Percentiles rank a stretch among this genome's conserved stretches.
These are phyloP conservation scores for Carex kokanica DNA, from an alignment of 176 grass and related monocot species.

Conservation along the genomic window DNA sequence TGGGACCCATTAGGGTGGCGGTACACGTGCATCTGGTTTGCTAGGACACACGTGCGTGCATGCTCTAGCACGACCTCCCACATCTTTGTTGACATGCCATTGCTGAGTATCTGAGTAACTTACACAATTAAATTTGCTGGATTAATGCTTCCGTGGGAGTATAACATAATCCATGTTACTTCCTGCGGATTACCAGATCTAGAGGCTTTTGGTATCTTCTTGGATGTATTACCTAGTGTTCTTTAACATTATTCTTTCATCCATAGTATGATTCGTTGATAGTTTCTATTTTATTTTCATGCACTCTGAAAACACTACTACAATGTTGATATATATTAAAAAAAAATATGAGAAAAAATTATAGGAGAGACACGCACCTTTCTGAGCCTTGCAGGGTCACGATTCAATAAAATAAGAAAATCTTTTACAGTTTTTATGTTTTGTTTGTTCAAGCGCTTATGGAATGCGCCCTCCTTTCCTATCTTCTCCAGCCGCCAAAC, in stretches of 20 bases:
- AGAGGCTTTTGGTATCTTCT: neutral
- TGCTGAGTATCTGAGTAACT: slow-evolving; percentile 76
- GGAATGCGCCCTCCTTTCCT: slow-evolving; percentile 93
- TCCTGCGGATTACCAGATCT: slow-evolving; percentile 1
- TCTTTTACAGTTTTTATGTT: slow-evolving; percentile 77
- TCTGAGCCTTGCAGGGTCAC: slow-evolving; percentile 59
- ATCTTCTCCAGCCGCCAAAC: slow-evolving; percentile 98
- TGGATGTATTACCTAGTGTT: neutral
- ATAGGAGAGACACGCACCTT: slow-evolving; percentile 51
- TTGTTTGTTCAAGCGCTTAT: slow-evolving; percentile 74
- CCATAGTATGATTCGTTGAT: neutral
- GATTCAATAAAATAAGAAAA: slow-evolving; percentile 62
- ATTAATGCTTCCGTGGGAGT: slow-evolving; percentile 23
- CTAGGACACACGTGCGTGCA: slow-evolving; percentile 52
- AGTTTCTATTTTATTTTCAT: neutral
- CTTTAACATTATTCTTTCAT: neutral
- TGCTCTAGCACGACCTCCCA: slow-evolving; percentile 84
- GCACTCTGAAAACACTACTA: neutral
- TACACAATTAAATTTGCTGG: slow-evolving; percentile 23
- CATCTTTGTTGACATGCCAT: slow-evolving; percentile 88
- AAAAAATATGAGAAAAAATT: slow-evolving; percentile 14
- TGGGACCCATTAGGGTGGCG: slow-evolving; percentile 47
- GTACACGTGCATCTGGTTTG: slow-evolving; percentile 51
- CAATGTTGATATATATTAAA: neutral
- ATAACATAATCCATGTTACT: slow-evolving; percentile 18